Evolutionary conservation across 352 stramenopile genomes (phyloP).

Genomic region (Globisporangium acanthophoron): DNA sequence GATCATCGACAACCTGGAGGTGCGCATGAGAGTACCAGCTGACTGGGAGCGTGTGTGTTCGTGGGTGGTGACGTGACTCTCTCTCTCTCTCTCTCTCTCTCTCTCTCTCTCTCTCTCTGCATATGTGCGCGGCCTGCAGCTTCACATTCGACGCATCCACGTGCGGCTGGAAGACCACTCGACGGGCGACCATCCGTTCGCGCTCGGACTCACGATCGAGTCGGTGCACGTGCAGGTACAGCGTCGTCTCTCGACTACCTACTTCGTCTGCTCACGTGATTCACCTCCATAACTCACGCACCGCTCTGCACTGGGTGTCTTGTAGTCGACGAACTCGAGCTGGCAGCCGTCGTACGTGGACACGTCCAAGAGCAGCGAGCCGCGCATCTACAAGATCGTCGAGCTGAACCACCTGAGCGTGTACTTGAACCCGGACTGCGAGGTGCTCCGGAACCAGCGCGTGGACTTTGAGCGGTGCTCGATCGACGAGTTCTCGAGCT

Average conservation of each 20-base stretch:
- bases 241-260: no score
- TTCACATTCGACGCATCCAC: slow-evolving; percentile 84
- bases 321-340: slow-evolving; percentile 80
- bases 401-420: slow-evolving; percentile 86
- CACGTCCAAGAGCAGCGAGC: slow-evolving; percentile 66
- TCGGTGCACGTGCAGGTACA: slow-evolving; percentile 70
- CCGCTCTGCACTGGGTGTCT: background rate
- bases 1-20: slow-evolving; percentile 88
- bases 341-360: slow-evolving; percentile 86
- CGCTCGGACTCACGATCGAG: slow-evolving; percentile 76
- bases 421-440: slow-evolving; percentile 79
- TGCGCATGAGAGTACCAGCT: slow-evolving; percentile 6
- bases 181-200: slow-evolving; percentile 77
- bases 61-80: background rate
- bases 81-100: no score
- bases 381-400: slow-evolving; percentile 87
- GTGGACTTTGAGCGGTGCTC: slow-evolving; percentile 70
- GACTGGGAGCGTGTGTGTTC: background rate
- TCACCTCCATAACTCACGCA: background rate
- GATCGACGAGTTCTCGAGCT: slow-evolving; percentile 68
- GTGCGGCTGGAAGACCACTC: slow-evolving; percentile 73
- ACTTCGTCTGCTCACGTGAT: background rate
- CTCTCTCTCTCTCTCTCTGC: background rate
- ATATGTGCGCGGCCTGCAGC: slow-evolving; percentile 15
- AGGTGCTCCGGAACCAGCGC: slow-evolving; percentile 44